Evolutionary conservation across 371 early-diverging fungal genomes (phyloP).

Genomic region (Apophysomyces sp.): DNA sequence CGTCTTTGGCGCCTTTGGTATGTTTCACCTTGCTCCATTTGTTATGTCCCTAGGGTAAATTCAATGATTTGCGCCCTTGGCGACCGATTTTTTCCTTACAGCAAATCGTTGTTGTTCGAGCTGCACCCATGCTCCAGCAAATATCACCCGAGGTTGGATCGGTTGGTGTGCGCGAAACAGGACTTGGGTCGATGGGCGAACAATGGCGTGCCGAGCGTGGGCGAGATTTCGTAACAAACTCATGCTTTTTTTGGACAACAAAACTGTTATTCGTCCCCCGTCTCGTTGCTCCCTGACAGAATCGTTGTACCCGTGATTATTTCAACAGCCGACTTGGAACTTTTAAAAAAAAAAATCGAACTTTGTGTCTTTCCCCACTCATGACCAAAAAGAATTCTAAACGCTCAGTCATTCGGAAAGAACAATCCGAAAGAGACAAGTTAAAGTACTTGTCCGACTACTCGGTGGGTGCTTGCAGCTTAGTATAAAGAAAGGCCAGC

Average conservation of each 20-base stretch:
- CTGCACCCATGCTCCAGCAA: neutral
- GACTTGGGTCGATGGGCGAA: no score
- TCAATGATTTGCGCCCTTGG: neutral
- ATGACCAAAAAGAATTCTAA: slow-evolving; percentile 20
- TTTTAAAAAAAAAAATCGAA: slow-evolving; percentile 5
- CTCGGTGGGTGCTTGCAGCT: slow-evolving; percentile 18
- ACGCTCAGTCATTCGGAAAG: slow-evolving; percentile 33
- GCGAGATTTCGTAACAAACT: no score
- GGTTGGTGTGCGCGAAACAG: neutral
- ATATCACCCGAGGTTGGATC: neutral
- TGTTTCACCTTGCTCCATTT: slow-evolving; percentile 74
- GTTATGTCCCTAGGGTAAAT: slow-evolving; percentile 50
- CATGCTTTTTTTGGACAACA: no score
- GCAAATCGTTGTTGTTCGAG: slow-evolving; percentile 45
- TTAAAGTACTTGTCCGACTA: slow-evolving; percentile 16
- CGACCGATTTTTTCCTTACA: slow-evolving; percentile 16
- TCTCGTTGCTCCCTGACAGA: no score
- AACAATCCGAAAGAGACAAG: slow-evolving; percentile 41
- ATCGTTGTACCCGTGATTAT: neutral
- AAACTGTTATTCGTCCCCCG: no score
- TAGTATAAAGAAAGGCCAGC: neutral
- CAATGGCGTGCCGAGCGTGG: no score
- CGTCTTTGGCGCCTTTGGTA: slow-evolving; percentile 60
- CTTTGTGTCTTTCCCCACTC: slow-evolving; percentile 2
- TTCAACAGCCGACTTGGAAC: no score